Evolutionary conservation across 2,329 filamentous ascomycete species (phyloP).

Genomic region (Alternaria sp.): DNA sequence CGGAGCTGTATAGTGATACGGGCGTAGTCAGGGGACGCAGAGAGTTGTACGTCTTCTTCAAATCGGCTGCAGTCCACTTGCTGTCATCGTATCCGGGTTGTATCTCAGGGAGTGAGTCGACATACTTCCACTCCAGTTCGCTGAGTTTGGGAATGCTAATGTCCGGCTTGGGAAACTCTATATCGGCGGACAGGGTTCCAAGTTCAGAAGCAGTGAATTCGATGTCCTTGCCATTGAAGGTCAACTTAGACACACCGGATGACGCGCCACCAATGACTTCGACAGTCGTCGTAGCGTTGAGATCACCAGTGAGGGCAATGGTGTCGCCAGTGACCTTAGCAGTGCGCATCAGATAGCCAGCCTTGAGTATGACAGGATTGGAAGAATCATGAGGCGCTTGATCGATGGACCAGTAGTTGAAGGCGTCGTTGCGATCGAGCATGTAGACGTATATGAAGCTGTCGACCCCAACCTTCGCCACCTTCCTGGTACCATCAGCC

Average conservation of each 20-base stretch:
- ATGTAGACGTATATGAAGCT: constrained; percentile 64
- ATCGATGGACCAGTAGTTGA: constrained; percentile 73
- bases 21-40: constrained; percentile 66
- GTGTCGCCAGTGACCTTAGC: constrained; percentile 64
- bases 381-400: constrained; percentile 43
- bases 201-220: constrained; percentile 53
- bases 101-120: constrained; percentile 77
- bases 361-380: constrained; percentile 65
- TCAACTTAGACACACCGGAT: constrained; percentile 61
- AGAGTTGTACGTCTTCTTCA: constrained; percentile 68
- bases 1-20: constrained; percentile 69
- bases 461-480: constrained; percentile 57
- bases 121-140: constrained; percentile 70
- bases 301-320: constrained; percentile 72
- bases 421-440: constrained; percentile 69
- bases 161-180: constrained; percentile 61
- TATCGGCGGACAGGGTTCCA: constrained; percentile 61
- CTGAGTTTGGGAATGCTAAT: constrained; percentile 67
- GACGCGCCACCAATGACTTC: constrained; percentile 73
- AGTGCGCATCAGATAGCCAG: constrained; percentile 70
- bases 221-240: constrained; percentile 65
- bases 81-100: constrained; percentile 71
- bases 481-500: constrained; percentile 61
- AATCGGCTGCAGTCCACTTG: constrained; percentile 68
- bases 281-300: constrained; percentile 73